phyloP scores from a whole-genome alignment of 148 eudicot species.

The Limonium bicolor region DNA sequence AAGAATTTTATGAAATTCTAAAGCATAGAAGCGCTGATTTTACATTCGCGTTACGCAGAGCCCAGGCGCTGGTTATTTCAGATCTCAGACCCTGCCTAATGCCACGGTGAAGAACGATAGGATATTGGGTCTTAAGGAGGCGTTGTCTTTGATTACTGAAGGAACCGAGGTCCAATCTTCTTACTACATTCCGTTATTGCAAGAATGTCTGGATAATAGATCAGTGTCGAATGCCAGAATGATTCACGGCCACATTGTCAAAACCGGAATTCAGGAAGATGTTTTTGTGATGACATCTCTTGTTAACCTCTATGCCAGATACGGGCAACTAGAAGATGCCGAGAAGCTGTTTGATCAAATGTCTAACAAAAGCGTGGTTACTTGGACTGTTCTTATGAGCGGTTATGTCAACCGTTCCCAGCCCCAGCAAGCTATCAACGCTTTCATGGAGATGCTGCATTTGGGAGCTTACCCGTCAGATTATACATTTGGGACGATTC shows the following conservation, averaged over 20 bases:
- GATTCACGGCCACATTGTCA: conserved; percentile 49
- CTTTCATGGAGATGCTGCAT: conserved; percentile 40
- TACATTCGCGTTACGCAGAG: conserved; percentile 3
- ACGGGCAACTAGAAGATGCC: conserved; percentile 41
- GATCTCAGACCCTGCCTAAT: conserved; percentile 17
- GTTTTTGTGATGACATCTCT: conserved; percentile 45
- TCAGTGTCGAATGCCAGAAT: conserved; percentile 21
- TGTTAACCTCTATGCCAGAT: conserved; percentile 52
- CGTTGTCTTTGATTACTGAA: conserved; percentile 17
- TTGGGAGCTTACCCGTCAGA: conserved; percentile 41
- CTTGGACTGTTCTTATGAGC: conserved; percentile 64
- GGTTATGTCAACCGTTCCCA: conserved; percentile 45
- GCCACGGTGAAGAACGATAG: conserved; percentile 14
- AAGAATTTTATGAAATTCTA: background rate
- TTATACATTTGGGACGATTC: conserved; percentile 38
- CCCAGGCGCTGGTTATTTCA: conserved; percentile 13
- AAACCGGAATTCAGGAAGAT: conserved; percentile 38
- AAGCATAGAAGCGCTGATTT: background rate
- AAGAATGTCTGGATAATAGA: conserved; percentile 33
- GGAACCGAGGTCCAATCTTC: conserved; percentile 24
- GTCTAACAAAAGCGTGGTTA: conserved; percentile 44
- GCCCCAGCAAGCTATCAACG: conserved; percentile 31
- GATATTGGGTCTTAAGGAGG: conserved; percentile 21
- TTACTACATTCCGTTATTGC: conserved; percentile 39
- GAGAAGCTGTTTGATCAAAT: conserved; percentile 40